Evolutionary conservation across 2,329 filamentous ascomycete genomes (phyloP).

Genomic region (Trichoderma sp.): DNA sequence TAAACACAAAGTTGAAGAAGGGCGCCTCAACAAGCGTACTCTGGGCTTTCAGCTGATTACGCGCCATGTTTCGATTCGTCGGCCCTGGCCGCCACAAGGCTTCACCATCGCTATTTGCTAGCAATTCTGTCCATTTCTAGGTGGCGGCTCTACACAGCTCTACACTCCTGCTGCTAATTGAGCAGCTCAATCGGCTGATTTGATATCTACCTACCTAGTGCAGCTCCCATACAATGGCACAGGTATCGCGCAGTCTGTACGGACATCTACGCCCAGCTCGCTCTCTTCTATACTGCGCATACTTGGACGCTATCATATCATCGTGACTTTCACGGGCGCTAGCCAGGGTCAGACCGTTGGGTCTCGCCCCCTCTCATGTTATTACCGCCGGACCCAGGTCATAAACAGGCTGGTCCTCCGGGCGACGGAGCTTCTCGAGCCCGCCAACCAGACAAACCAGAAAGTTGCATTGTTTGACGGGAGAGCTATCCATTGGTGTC

Average conservation of each 20-base stretch:
- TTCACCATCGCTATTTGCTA: not conserved
- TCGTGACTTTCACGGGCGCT: conserved; percentile 11
- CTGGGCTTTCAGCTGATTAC: not conserved
- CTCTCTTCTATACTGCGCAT: not conserved
- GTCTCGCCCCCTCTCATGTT: conserved; percentile 1
- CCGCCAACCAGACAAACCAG: conserved; percentile 5
- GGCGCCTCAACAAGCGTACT: not conserved
- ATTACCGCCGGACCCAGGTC: conserved; percentile 13
- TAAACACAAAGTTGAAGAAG: not conserved
- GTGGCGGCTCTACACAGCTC: no score
- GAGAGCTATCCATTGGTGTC: not conserved
- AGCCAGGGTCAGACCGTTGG: conserved; percentile 10
- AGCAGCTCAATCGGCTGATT: conserved; percentile 5
- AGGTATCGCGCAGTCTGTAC: not conserved
- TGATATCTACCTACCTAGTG: not conserved
- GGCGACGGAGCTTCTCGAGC: conserved; percentile 15
- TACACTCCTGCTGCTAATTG: not conserved
- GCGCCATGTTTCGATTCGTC: not conserved
- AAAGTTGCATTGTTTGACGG: not conserved
- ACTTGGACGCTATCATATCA: not conserved
- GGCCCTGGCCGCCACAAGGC: not conserved
- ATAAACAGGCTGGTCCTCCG: conserved; percentile 19
- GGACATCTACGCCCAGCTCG: conserved; percentile 6
- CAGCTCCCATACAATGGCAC: not conserved
- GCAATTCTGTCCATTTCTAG: not conserved